Evolutionary conservation across 148 eudicot species (phyloP).

Genomic region (Rhododendron griersonianum): DNA sequence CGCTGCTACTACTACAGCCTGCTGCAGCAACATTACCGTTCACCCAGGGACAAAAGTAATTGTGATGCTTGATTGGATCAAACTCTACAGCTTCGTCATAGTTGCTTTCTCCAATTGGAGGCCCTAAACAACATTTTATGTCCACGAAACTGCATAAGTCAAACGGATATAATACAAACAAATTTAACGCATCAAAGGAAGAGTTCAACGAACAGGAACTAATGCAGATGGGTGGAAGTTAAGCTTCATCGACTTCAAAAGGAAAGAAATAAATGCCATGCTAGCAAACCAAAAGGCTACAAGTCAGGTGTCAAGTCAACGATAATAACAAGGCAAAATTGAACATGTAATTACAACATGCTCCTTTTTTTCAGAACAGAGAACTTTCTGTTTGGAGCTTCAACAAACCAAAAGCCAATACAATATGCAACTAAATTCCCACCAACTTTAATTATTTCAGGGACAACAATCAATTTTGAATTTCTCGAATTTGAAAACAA

Average conservation of each 20-base stretch:
- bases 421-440: background rate
- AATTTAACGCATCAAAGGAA: constrained; percentile 1
- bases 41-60: constrained; percentile 96
- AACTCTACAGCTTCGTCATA: constrained; percentile 80
- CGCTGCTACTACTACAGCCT: constrained; percentile 54
- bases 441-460: background rate
- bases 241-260: background rate
- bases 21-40: constrained; percentile 99
- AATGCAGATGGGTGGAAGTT: background rate
- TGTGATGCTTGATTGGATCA: constrained; percentile 95
- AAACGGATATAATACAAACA: background rate
- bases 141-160: background rate
- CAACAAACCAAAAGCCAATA: background rate
- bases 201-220: background rate
- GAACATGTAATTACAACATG: background rate
- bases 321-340: background rate
- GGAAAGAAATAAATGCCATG: background rate
- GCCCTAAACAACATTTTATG: constrained; percentile 43
- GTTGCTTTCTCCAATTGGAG: constrained; percentile 86
- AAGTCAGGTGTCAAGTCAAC: background rate
- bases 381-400: background rate
- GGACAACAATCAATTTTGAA: background rate
- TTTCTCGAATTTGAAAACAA: background rate
- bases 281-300: background rate
- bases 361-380: background rate